Evolutionary conservation across 352 stramenopile species (phyloP).

Genomic region (Globisporangium mamillatum): DNA sequence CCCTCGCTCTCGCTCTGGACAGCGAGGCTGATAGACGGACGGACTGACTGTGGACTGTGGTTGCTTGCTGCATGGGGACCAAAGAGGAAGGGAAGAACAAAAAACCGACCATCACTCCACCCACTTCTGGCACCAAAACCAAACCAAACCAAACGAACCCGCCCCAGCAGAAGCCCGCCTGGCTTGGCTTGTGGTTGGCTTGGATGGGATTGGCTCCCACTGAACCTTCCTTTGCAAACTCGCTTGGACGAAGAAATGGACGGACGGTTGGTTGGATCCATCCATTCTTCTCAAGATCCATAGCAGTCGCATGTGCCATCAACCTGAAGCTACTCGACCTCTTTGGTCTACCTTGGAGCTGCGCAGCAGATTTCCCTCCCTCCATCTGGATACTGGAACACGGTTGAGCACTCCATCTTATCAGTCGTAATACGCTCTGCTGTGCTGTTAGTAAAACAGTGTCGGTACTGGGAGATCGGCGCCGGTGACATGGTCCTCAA

Average conservation of each 20-base stretch:
- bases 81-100: slow-evolving; percentile 12
- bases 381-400: background rate
- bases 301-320: background rate
- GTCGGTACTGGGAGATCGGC: no score
- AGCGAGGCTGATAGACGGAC: background rate
- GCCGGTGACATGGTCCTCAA: no score
- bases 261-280: background rate
- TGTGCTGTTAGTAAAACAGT: no score
- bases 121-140: background rate
- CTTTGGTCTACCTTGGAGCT: background rate
- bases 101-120: slow-evolving; percentile 18
- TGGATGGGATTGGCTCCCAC: background rate
- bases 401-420: no score
- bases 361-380: background rate
- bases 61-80: background rate
- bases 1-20: background rate
- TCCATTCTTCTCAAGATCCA: background rate
- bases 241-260: background rate
- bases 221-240: background rate
- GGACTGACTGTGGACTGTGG: background rate
- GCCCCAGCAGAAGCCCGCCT: background rate
- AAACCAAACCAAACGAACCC: background rate
- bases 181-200: background rate
- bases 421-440: no score
- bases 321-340: background rate